Conservation (phyloP, 2,329 filamentous ascomycete species). For the Colletotrichum chlorophyti region DNA sequence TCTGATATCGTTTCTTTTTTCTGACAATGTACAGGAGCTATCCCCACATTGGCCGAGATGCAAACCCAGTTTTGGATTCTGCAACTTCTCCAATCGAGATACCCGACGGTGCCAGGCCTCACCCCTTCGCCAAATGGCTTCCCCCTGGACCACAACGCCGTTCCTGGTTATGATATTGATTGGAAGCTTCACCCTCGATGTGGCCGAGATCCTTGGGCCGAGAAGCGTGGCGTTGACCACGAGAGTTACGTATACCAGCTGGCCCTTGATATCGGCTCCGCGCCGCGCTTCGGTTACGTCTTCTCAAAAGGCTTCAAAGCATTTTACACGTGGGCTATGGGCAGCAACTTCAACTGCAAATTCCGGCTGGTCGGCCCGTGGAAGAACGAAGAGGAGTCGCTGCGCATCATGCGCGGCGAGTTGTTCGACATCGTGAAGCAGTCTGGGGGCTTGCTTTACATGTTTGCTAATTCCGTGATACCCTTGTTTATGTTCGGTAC, state of each 20-base stretch:
- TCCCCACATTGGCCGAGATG: constrained; percentile 56
- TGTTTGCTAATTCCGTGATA: constrained; percentile 45
- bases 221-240: constrained; percentile 53
- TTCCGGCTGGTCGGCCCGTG: constrained; percentile 54
- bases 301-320: constrained; percentile 34
- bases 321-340: constrained; percentile 53
- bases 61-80: constrained; percentile 56
- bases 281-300: constrained; percentile 45
- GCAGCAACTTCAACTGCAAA: constrained; percentile 56
- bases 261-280: constrained; percentile 52
- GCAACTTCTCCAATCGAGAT: constrained; percentile 40
- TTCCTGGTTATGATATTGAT: constrained; percentile 45
- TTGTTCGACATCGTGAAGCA: constrained; percentile 46
- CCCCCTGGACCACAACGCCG: constrained; percentile 31
- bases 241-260: constrained; percentile 58
- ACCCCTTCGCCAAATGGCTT: background rate
- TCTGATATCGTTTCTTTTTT: too few relatives aligned
- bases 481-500: constrained; percentile 44
- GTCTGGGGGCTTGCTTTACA: constrained; percentile 44
- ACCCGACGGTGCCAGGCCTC: constrained; percentile 11
- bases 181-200: constrained; percentile 46
- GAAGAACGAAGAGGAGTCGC: constrained; percentile 42
- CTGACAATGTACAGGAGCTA: constrained; percentile 38
- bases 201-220: constrained; percentile 40
- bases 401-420: constrained; percentile 47